Base-by-base conservation (phyloP, 139 green algal species). In the Micractinium sp. region DNA sequence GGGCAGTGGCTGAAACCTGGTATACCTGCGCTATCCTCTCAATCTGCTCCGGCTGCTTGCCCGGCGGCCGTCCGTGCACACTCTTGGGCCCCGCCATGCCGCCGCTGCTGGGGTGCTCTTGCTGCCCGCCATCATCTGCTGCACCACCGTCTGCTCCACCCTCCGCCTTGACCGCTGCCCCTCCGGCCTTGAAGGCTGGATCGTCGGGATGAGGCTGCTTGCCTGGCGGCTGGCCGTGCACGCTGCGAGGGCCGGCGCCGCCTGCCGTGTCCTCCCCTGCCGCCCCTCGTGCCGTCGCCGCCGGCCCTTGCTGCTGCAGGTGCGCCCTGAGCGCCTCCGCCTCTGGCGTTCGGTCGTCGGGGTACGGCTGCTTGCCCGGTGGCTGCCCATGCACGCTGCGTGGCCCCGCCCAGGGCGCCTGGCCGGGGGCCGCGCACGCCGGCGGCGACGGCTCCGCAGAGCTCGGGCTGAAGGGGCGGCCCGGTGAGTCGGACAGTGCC, bases 161-260 rank as follows among this genome's bases (percentile, higher is more conserved):
- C 23, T 78, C 56, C 63, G 19, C 56, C n/a, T 47, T 22, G 29
- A 33, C 61, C 16, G 31, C 81, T 77, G 82, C 82, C 39, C 31
- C 60, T 75, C 60, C 61, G 16, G 61, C 82, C 14, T 41, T 36
- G 23, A 81, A 87, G 14, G 36, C 67, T 5, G 83, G 83, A 29
- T 87, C 83, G 19, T 87, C 83, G 29, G 83, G 83, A 38, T 87
- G 67, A 5, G 71, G 67, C 31, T 79, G 67, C 83, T 87, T 87
- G 83, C 83, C 83, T 22, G 83, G 83, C 5, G 83, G 83, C 83
- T 87, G 83, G 83, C 36, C 67, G 33, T 87, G 67, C 67, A 87
- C 39, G 41, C 83, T 87, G 23, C 83, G 25, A 3, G 83, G 66
- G 27, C 71, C 66, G 1, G 83, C 31, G 23, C 20, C 82, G 25